Percentiles rank a stretch among this genome's conserved stretches.
Conservation (phyloP, 495 filamentous ascomycete species). For the Umbilicaria muhlenbergii region DNA sequence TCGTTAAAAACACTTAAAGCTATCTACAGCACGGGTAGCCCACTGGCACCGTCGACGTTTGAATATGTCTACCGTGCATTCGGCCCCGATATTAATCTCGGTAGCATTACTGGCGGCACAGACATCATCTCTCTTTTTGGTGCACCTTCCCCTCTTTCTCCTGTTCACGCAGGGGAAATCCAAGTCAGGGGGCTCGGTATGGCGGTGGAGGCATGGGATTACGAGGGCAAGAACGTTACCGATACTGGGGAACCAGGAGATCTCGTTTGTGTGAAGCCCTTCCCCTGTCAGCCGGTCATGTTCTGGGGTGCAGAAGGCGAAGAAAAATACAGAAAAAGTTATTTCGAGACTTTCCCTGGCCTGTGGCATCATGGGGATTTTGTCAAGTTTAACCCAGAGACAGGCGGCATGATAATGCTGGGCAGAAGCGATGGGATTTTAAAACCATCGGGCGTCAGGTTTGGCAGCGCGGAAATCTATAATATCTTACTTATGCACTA, state of each 20-base stretch:
- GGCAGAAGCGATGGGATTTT: slow-evolving; percentile 82
- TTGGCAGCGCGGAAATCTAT: slow-evolving; percentile 85
- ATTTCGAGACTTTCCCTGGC: slow-evolving; percentile 67
- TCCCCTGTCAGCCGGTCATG: slow-evolving; percentile 76
- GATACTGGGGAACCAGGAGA: slow-evolving; percentile 65
- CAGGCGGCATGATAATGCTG: slow-evolving; percentile 70
- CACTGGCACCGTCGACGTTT: slow-evolving; percentile 85
- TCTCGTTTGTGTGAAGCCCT: slow-evolving; percentile 71
- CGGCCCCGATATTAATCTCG: slow-evolving; percentile 57
- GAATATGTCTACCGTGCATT: slow-evolving; percentile 74
- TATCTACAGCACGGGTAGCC: slow-evolving; percentile 87
- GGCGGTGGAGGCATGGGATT: slow-evolving; percentile 67
- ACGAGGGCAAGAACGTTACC: slow-evolving; percentile 33
- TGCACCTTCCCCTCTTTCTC: slow-evolving; percentile 67
- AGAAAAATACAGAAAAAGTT: slow-evolving; percentile 60
- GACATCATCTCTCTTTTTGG: slow-evolving; percentile 94
- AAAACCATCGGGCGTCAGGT: slow-evolving; percentile 76
- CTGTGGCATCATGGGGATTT: slow-evolving; percentile 97
- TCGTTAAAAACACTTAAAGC: slow-evolving; percentile 45
- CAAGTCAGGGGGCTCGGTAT: slow-evolving; percentile 85
- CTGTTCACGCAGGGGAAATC: slow-evolving; percentile 77
- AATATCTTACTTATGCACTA: slow-evolving; percentile 77
- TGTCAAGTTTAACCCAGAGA: slow-evolving; percentile 55
- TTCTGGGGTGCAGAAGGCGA: slow-evolving; percentile 70
- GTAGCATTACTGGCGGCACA: slow-evolving; percentile 76